A percentile compares a stretch with the other conserved stretches of the same genome.
Evolutionary conservation across 1,284 basidiomycete genomes (phyloP).

Genomic region (Puccinia novopanici): DNA sequence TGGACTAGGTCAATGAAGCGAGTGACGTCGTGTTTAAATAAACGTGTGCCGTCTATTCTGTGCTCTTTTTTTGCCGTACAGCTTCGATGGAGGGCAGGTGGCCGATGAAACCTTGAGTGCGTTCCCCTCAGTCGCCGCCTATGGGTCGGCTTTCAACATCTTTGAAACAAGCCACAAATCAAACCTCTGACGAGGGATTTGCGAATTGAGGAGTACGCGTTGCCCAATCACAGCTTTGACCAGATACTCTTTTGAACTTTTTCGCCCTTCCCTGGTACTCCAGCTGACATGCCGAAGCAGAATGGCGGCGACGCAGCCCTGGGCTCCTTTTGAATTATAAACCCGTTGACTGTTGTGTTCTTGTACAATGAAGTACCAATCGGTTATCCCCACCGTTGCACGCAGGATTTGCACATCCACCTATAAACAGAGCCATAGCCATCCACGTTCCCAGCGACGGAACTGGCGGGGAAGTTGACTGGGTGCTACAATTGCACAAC

Average conservation of each 20-base stretch:
- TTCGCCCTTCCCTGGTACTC: background rate
- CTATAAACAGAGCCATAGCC: too few relatives aligned
- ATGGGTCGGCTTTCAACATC: background rate
- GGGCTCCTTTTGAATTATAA: background rate
- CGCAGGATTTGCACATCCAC: too few relatives aligned
- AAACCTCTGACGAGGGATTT: background rate
- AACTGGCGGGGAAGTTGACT: too few relatives aligned
- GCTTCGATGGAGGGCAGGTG: background rate
- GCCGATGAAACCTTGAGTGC: background rate
- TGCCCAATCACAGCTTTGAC: background rate
- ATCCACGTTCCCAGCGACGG: too few relatives aligned
- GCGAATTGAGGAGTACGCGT: background rate
- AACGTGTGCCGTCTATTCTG: background rate
- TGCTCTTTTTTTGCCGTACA: background rate
- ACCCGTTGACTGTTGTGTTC: background rate
- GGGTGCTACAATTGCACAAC: too few relatives aligned
- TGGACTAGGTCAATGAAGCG: background rate
- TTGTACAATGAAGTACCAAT: background rate
- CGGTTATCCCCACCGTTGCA: background rate
- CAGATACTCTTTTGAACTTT: background rate
- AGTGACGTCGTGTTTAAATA: background rate
- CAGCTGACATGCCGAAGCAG: background rate
- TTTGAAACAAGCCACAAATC: slow-evolving; percentile 23
- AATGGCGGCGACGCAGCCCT: background rate
- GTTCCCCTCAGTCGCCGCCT: background rate